Percentiles rank a stretch among this genome's conserved stretches.
phyloP scores from a whole-genome alignment of 768 basidiomycete genomes.

The Leccinellum rugosiceps region DNA sequence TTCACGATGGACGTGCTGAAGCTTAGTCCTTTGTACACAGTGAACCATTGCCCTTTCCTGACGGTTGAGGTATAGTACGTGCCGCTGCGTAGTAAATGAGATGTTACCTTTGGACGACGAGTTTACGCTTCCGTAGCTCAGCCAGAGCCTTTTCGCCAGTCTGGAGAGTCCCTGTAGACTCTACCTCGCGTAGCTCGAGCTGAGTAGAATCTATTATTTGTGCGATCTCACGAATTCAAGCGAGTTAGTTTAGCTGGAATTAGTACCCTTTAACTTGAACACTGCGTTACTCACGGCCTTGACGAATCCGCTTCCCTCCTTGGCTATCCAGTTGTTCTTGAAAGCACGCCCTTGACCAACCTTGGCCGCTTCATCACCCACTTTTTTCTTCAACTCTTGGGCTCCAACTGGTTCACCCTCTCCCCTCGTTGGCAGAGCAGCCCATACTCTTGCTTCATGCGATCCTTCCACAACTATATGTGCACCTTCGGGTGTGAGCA shows the following conservation, averaged over 20 bases:
- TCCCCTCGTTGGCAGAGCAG: slow-evolving; percentile 70
- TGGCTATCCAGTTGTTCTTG: slow-evolving; percentile 95
- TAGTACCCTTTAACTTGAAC: not conserved
- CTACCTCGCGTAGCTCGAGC: slow-evolving; percentile 69
- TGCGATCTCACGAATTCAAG: slow-evolving; percentile 43
- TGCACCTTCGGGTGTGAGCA: slow-evolving; percentile 77
- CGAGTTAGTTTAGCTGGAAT: not conserved
- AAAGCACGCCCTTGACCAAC: slow-evolving; percentile 95
- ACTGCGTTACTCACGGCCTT: slow-evolving; percentile 60
- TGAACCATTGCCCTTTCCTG: slow-evolving; percentile 97
- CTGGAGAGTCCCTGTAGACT: slow-evolving; percentile 65
- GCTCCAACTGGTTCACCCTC: slow-evolving; percentile 63
- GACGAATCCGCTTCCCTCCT: slow-evolving; percentile 84
- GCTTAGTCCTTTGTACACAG: slow-evolving; percentile 75
- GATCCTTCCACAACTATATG: slow-evolving; percentile 81
- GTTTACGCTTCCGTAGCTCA: slow-evolving; percentile 89
- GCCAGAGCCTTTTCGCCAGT: slow-evolving; percentile 79
- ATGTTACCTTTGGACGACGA: slow-evolving; percentile 74
- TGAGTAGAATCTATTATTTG: slow-evolving; percentile 74
- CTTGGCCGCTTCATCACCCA: slow-evolving; percentile 89
- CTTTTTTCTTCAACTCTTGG: slow-evolving; percentile 63
- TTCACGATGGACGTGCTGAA: slow-evolving; percentile 92
- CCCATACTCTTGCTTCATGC: slow-evolving; percentile 95
- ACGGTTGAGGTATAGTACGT: slow-evolving; percentile 1
- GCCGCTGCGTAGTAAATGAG: not conserved